A percentile compares a stretch with the other conserved stretches of the same genome.
phyloP scores from a whole-genome alignment of 2,329 filamentous ascomycete genomes.

The Trichoderma gracile region DNA sequence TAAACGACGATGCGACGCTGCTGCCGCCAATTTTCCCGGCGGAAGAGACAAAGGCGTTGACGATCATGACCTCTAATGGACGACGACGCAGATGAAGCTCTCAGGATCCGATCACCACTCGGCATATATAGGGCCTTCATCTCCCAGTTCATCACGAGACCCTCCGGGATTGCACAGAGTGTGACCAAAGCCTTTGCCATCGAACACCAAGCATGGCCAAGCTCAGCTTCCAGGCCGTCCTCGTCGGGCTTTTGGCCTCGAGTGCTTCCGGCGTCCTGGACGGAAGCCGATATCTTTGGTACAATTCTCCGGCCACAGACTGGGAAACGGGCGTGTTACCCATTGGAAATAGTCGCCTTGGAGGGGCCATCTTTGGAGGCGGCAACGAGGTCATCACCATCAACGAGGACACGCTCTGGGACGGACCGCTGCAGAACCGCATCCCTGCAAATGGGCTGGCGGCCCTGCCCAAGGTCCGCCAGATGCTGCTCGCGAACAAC shows the following conservation, averaged over 20 bases:
- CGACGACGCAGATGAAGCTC: not conserved
- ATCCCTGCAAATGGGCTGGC: slow-evolving; percentile 38
- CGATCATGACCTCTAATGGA: slow-evolving; percentile 7
- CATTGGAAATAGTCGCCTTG: slow-evolving; percentile 47
- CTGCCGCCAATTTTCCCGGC: slow-evolving; percentile 5
- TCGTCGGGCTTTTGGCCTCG: not conserved
- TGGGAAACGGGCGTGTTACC: slow-evolving; percentile 40
- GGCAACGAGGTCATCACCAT: slow-evolving; percentile 43
- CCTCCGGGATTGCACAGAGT: not conserved
- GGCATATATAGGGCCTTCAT: slow-evolving; percentile 1
- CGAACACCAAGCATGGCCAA: slow-evolving; percentile 12
- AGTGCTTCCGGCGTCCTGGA: slow-evolving; percentile 16
- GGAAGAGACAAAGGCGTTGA: not conserved
- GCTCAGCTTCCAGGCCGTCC: slow-evolving; percentile 11
- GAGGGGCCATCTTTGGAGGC: slow-evolving; percentile 45
- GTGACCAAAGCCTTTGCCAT: not conserved
- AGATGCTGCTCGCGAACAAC: slow-evolving; percentile 40
- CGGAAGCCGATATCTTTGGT: slow-evolving; percentile 29
- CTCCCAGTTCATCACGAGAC: not conserved
- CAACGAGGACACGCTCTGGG: slow-evolving; percentile 49
- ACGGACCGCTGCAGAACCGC: slow-evolving; percentile 42
- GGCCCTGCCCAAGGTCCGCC: slow-evolving; percentile 39
- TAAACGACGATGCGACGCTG: slow-evolving; percentile 1
- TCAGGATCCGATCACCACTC: not conserved
- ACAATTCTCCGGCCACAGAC: slow-evolving; percentile 25